These are phyloP conservation scores for Ceratocystis smalleyi DNA, from an alignment of 2,329 filamentous ascomycete species.

Conservation along the genomic window DNA sequence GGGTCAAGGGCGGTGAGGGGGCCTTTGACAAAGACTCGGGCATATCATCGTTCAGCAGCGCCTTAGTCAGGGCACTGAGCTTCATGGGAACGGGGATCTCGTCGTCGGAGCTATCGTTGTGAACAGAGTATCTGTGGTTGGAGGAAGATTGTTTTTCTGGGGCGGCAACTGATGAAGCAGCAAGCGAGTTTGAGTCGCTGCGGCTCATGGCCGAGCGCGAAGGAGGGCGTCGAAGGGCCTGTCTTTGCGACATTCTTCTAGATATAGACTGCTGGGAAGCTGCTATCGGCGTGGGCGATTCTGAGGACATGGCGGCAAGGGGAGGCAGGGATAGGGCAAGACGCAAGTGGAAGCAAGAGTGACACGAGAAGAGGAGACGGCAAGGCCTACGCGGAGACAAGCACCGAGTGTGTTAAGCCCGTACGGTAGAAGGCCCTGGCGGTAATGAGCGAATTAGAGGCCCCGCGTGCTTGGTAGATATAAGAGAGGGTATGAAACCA, in stretches of 20 bases:
- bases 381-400: neutral
- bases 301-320: conserved; percentile 5
- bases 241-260: conserved; percentile 39
- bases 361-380: neutral
- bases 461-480: neutral
- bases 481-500: too few relatives aligned
- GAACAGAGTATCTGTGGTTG: conserved; percentile 32
- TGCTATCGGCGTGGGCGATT: conserved; percentile 32
- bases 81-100: conserved; percentile 86
- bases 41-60: conserved; percentile 53
- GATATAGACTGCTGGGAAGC: conserved; percentile 28
- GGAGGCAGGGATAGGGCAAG: neutral
- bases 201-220: conserved; percentile 33
- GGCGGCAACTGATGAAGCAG: conserved; percentile 22
- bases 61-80: conserved; percentile 83
- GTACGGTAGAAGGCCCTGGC: neutral
- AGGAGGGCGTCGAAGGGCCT: conserved; percentile 35
- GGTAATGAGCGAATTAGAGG: neutral
- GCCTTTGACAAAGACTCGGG: conserved; percentile 32
- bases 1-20: conserved; percentile 32
- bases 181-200: conserved; percentile 31
- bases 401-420: neutral
- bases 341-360: neutral
- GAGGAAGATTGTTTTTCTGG: conserved; percentile 24
- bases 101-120: conserved; percentile 81